Evolutionary conservation across 1,284 basidiomycete genomes (phyloP), one percentile per base, ranked within the genome.

Genomic region (Apiotrichum veenhuisii): DNA sequence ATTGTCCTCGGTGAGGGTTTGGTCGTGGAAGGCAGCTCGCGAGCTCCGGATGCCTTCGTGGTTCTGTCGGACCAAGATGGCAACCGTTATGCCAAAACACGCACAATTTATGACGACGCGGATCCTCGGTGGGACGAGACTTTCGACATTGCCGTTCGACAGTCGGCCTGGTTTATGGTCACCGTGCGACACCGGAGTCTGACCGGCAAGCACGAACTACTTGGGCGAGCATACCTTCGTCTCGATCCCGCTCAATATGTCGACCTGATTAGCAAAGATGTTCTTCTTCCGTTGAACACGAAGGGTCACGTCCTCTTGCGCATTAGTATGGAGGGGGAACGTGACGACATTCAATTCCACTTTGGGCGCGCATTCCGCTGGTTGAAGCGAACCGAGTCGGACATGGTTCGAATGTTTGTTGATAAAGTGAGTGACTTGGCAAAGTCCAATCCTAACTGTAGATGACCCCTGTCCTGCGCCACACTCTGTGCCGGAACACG

Each of bases 311-410:
- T 98, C 36, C 78, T 96, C 45, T 79, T 97, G 25, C 84, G 96
- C 9, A 84, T 98, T 52, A 95, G 91, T 72, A 97, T 98, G 93
- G 96, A 98, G 71, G 93, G 93, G 46, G 95, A 98, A 80, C 91
- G 95, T 75, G 94, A 97, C 70, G 96, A 98, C 72, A 91, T 95
- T 22, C 89, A 91, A 64, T 99, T 97, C 80, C 93, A 92, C 79
- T 99, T 98, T 71, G 96, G 96, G 14, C 83, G 92, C 40, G 96
- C 89, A 1, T 98, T 98, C 82, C 83, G 95, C 38, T 93, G 88
- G 47, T 76, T 99, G 66, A 98, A 98, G 78, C 82, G 95, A 25
- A 89, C 92, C 0, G 94, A 98, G 73, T 86, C 84, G 23, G 95
- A 98, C 68, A 98, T 99, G 96, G 85, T 95, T 46, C 83, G 93